Evolutionary conservation across 1,284 basidiomycete species (phyloP).

Genomic region (Pseudozyma hubeiensis): DNA sequence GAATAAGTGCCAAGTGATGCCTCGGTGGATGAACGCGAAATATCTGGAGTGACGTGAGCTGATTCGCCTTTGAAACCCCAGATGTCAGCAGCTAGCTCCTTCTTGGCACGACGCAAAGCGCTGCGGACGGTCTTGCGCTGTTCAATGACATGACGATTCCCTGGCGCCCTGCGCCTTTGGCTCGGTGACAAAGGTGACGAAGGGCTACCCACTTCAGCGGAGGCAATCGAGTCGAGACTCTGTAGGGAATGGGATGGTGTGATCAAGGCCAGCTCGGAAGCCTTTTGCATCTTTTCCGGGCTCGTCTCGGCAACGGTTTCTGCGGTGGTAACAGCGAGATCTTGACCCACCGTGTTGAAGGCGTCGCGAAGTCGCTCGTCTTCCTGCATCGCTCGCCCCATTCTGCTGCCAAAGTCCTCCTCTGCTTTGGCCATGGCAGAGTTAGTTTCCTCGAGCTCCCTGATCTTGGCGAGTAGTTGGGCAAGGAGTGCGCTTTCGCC

Average conservation of each 20-base stretch:
- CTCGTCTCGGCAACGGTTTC: slow-evolving; percentile 1
- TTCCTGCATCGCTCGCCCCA: slow-evolving; percentile 58
- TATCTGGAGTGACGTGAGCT: not conserved
- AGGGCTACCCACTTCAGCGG: slow-evolving; percentile 5
- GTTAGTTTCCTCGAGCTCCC: slow-evolving; percentile 62
- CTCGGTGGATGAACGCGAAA: slow-evolving; percentile 47
- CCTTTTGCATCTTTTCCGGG: not conserved
- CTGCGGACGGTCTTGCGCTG: slow-evolving; percentile 50
- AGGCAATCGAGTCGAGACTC: slow-evolving; percentile 24
- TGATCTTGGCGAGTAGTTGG: slow-evolving; percentile 59
- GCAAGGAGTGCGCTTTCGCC: slow-evolving; percentile 53
- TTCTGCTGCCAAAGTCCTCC: slow-evolving; percentile 53
- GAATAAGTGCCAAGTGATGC: slow-evolving; percentile 40
- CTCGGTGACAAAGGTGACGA: slow-evolving; percentile 13
- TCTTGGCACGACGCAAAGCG: slow-evolving; percentile 45
- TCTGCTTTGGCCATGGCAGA: slow-evolving; percentile 47
- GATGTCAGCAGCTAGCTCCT: slow-evolving; percentile 25
- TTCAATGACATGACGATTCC: slow-evolving; percentile 59
- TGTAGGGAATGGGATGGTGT: slow-evolving; percentile 33
- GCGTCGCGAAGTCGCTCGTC: slow-evolving; percentile 58
- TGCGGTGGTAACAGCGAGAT: slow-evolving; percentile 10
- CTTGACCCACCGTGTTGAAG: slow-evolving; percentile 50
- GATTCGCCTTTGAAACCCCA: slow-evolving; percentile 24
- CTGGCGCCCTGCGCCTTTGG: slow-evolving; percentile 48
- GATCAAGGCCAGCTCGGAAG: not conserved